A percentile compares a stretch with the other conserved stretches of the same genome.
Conservation (phyloP, 225 moss, liverwort and hornwort species). For the Climacium dendroides region DNA sequence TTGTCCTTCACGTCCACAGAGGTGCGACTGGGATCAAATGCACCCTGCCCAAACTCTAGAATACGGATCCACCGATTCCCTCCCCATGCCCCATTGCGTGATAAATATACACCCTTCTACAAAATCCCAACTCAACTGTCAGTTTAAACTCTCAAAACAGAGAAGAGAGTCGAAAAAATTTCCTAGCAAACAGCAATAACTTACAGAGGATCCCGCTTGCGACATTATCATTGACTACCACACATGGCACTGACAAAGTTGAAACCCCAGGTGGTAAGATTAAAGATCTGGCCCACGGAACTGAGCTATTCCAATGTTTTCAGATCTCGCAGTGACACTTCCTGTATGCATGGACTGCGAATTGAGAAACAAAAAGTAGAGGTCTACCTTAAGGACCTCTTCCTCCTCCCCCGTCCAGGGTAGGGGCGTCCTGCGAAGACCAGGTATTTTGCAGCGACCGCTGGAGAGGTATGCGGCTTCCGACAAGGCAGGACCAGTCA, state of each 20-base stretch:
- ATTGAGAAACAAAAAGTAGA: neutral
- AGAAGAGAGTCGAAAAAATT: neutral
- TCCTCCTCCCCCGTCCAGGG: constrained; percentile 28
- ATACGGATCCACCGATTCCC: constrained; percentile 26
- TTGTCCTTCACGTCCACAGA: constrained; percentile 48
- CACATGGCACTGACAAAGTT: too few relatives aligned
- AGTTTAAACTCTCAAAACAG: neutral
- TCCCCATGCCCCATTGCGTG: constrained; percentile 11
- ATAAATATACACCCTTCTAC: constrained; percentile 30
- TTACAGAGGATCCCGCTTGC: too few relatives aligned
- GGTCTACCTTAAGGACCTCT: constrained; percentile 12
- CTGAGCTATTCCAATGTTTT: too few relatives aligned
- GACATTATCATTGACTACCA: too few relatives aligned
- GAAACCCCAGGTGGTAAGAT: too few relatives aligned
- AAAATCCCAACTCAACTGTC: neutral
- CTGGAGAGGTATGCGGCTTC: neutral
- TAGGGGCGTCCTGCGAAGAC: constrained; percentile 18
- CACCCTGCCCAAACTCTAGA: constrained; percentile 26
- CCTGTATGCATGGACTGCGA: neutral
- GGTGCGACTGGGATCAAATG: constrained; percentile 39
- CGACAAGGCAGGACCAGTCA: neutral
- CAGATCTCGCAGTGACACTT: neutral
- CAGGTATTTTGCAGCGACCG: constrained; percentile 18
- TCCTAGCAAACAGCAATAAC: neutral
- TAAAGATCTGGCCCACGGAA: too few relatives aligned